Evolutionary conservation across 768 basidiomycete genomes (phyloP), one percentile per base, ranked within the genome.

Genomic region (Cubamyces lactineus): DNA sequence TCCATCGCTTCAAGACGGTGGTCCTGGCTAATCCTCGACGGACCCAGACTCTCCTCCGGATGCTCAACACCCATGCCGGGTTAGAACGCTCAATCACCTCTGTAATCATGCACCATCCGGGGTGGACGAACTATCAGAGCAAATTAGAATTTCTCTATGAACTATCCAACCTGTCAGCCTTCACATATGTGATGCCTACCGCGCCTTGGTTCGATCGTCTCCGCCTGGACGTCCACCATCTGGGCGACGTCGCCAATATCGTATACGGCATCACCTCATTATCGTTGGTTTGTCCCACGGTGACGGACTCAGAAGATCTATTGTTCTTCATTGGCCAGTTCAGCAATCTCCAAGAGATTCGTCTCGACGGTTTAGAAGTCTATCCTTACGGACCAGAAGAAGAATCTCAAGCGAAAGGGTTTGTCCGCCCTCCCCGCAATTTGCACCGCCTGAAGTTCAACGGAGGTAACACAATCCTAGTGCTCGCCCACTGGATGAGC

Each of bases 1-100:
- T 53, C 28, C 68, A 66, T 41, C 59, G 60, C 46, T 65, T 66
- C 63, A 23, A 53, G 15, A 5, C 4, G 3, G 17, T 57, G 17
- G 34, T 13, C 21, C 41, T 64, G 34, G 34, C 34, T 7, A 21
- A 16, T n/a, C 23, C 11, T 5, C 23, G 41, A 0, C 30, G 54
- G 11, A 30, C 40, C 19, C 30, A 8, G 3, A 3, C n/a, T 5
- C 38, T 59, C 2, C 5, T 24, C 15, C 23, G 23, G 2, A 50
- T 60, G 6, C 28, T 65, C n/a, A 30, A 28, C 30, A 48, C 53
- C 2, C 38, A 59, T 5, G 59, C 55, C 11, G 60, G 57, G 4
- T 53, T 67, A 8, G 63, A 55, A 11, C 41, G 28, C 13, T 30
- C 30, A 13, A 49, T 67, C 17, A 57, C 15, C 38, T 52, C 63